phyloP scores from a whole-genome alignment of 2,329 filamentous ascomycete genomes.

The Sclerotinia trifoliorum region DNA sequence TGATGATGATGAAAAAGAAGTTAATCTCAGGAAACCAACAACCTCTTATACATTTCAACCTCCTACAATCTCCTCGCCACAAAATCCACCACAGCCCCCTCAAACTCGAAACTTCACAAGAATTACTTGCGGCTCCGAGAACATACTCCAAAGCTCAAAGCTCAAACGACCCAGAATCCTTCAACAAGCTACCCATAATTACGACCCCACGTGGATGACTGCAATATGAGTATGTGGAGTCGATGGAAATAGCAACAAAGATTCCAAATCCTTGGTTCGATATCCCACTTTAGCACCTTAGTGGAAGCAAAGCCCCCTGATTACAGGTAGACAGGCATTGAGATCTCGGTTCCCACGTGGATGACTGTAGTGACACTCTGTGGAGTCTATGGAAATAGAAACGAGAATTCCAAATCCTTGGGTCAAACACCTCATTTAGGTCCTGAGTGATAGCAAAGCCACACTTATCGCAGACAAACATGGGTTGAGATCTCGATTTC shows the following conservation, averaged over 20 bases:
- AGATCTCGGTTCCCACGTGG: slow-evolving; percentile 11
- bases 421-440: neutral
- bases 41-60: neutral
- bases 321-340: neutral
- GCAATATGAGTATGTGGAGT: neutral
- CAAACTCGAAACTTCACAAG: neutral
- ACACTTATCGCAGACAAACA: neutral
- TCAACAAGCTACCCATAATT: neutral
- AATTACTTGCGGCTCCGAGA: neutral
- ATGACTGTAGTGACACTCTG: neutral
- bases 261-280: slow-evolving; percentile 7
- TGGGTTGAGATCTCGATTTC: slow-evolving; percentile 2
- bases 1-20: neutral
- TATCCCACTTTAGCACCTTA: neutral
- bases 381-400: slow-evolving; percentile 8
- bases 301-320: neutral
- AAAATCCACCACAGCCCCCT: neutral
- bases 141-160: neutral
- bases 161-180: slow-evolving; percentile 5
- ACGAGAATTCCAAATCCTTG: slow-evolving; percentile 9
- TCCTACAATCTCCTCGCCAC: neutral
- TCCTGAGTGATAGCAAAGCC: neutral
- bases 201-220: slow-evolving; percentile 12
- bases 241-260: slow-evolving; percentile 2
- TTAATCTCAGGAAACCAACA: neutral